These are phyloP conservation scores for Potentilla sterilis DNA, from an alignment of 306 rosid species.

Conservation along the genomic window DNA sequence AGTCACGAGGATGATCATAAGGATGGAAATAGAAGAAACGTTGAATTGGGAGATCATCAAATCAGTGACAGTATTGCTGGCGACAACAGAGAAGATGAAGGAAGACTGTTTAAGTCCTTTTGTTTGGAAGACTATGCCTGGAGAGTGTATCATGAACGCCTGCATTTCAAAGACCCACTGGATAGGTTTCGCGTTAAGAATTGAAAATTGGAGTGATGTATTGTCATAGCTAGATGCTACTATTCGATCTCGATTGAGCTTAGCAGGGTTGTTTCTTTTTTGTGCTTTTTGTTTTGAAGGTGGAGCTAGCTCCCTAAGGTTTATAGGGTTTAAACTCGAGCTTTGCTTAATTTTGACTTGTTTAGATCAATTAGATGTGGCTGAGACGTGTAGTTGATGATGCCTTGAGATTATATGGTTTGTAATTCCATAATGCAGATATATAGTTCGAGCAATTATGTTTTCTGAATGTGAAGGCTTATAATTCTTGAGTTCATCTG, in stretches of 20 bases:
- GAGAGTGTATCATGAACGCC: conserved; percentile 68
- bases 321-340: neutral
- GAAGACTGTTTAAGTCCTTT: conserved; percentile 51
- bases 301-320: neutral
- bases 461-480: neutral
- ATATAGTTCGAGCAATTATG: neutral
- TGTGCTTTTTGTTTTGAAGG: neutral
- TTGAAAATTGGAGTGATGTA: neutral
- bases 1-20: conserved; percentile 18
- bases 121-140: conserved; percentile 85
- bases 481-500: neutral
- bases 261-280: neutral
- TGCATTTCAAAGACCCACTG: conserved; percentile 60
- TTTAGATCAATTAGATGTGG: neutral
- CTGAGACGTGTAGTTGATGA: neutral
- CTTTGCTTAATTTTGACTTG: neutral
- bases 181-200: conserved; percentile 49
- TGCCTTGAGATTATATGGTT: neutral
- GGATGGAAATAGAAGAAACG: conserved; percentile 19
- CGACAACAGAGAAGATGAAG: conserved; percentile 7
- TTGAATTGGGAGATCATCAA: neutral
- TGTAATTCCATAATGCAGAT: neutral
- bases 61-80: neutral
- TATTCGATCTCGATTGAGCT: neutral
- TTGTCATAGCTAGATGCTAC: neutral